phyloP scores from a whole-genome alignment of 306 rosid genomes.

The Dryas alaskensis region DNA sequence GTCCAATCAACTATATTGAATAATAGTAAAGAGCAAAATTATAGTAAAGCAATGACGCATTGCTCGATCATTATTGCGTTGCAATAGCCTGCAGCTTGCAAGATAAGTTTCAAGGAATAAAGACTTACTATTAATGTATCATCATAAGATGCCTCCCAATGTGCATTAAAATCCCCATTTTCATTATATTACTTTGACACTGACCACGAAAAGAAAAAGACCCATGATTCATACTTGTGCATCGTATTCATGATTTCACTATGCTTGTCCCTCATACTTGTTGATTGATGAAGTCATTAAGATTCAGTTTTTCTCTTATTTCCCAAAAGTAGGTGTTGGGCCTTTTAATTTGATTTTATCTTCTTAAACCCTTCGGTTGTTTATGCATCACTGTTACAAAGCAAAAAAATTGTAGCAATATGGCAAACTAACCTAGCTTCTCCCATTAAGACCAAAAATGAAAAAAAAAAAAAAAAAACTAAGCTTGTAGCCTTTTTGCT shows the following conservation, averaged over 20 bases:
- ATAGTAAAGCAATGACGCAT: not conserved
- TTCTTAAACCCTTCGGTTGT: too few species aligned
- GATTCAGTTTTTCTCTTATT: not conserved
- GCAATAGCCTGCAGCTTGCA: not conserved
- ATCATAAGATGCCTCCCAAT: constrained; percentile 16
- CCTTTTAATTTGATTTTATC: too few species aligned
- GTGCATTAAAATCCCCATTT: not conserved
- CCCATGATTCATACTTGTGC: not conserved
- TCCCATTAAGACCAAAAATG: not conserved
- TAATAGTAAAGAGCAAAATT: not conserved
- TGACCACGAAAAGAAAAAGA: constrained; percentile 4
- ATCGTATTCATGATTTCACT: not conserved
- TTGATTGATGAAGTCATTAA: not conserved
- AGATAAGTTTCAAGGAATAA: constrained; percentile 6
- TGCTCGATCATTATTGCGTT: not conserved
- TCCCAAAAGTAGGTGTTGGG: not conserved
- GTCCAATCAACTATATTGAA: too few species aligned
- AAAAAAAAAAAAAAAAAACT: too few species aligned
- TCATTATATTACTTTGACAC: constrained; percentile 14
- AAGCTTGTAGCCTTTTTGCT: too few species aligned
- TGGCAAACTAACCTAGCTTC: not conserved
- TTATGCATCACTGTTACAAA: not conserved
- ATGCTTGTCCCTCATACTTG: not conserved
- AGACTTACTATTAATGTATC: not conserved
- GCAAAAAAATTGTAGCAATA: not conserved